These are phyloP conservation scores for Trichoderma koningii DNA, from an alignment of 2,329 filamentous ascomycete species.

Conservation along the genomic window DNA sequence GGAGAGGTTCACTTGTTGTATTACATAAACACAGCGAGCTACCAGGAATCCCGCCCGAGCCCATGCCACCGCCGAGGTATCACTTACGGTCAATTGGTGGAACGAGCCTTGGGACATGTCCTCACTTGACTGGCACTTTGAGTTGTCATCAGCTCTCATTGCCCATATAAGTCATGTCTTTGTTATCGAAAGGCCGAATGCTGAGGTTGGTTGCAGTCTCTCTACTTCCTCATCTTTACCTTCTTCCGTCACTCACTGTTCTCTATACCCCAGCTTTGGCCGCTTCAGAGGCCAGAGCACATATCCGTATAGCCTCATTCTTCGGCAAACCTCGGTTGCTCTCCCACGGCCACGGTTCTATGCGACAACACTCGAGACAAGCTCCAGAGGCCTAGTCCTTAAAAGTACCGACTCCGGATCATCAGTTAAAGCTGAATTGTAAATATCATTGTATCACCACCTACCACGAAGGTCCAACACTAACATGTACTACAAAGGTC, in stretches of 20 bases:
- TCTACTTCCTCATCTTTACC: not conserved
- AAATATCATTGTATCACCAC: not conserved
- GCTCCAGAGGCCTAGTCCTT: conserved; percentile 25
- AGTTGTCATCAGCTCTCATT: not conserved
- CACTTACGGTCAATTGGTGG: too few relatives aligned
- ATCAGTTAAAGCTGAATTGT: conserved; percentile 21
- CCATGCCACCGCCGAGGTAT: too few relatives aligned
- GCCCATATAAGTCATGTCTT: not conserved
- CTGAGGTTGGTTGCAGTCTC: not conserved
- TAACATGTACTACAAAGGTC: conserved; percentile 21
- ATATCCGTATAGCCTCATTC: not conserved
- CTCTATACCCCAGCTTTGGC: not conserved
- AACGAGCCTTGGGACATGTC: too few relatives aligned
- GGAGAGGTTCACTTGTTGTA: too few relatives aligned
- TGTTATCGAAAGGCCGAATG: not conserved
- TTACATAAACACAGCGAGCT: too few relatives aligned
- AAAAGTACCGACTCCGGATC: conserved; percentile 13
- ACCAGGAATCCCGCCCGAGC: too few relatives aligned
- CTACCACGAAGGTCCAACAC: not conserved
- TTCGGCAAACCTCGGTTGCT: conserved; percentile 6
- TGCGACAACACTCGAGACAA: conserved; percentile 26
- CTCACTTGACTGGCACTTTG: not conserved
- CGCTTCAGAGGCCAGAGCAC: conserved; percentile 10
- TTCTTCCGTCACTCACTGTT: not conserved
- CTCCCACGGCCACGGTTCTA: conserved; percentile 22